A percentile compares a stretch with the other conserved stretches of the same genome.
Conservation (phyloP, 306 rosid species). For the Malus orientalis region DNA sequence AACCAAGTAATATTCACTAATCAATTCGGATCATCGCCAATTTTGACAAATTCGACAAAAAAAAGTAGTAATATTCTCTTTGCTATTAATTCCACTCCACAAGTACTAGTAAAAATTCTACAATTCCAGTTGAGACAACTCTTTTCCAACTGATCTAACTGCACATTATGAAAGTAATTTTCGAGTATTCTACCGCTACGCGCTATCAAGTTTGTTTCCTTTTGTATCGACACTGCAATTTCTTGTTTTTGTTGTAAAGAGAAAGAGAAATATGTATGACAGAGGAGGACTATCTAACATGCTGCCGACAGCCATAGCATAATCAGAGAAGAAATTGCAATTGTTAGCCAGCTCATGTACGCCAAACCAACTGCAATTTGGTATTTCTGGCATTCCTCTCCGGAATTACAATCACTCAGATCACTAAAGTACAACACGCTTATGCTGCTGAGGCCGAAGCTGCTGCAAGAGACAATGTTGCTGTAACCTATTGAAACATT, state of each 20-base stretch:
- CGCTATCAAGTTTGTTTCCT: slow-evolving; percentile 10
- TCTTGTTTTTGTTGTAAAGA: not conserved
- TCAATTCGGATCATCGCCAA: not conserved
- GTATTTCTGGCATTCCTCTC: slow-evolving; percentile 57
- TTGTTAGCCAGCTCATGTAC: slow-evolving; percentile 76
- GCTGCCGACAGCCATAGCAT: slow-evolving; percentile 93
- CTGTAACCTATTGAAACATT: slow-evolving; percentile 47
- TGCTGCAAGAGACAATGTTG: slow-evolving; percentile 73
- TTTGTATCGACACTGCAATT: slow-evolving; percentile 30
- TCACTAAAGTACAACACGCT: slow-evolving; percentile 65
- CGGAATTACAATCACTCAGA: slow-evolving; percentile 50
- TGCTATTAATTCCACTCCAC: not conserved
- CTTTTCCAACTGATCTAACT: slow-evolving; percentile 7
- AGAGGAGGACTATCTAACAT: slow-evolving; percentile 34
- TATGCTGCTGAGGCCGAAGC: slow-evolving; percentile 80
- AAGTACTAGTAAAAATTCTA: slow-evolving; percentile 1
- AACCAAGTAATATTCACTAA: not conserved
- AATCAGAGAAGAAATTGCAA: slow-evolving; percentile 57
- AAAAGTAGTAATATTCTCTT: not conserved
- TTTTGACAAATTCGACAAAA: not conserved
- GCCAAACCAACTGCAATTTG: slow-evolving; percentile 73
- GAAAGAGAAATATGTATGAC: slow-evolving; percentile 8
- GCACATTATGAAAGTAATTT: slow-evolving; percentile 6
- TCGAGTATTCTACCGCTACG: slow-evolving; percentile 4
- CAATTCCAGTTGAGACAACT: slow-evolving; percentile 13